phyloP scores from a whole-genome alignment of 192 early-diverging fungal species.

The Coemansia sp. region DNA sequence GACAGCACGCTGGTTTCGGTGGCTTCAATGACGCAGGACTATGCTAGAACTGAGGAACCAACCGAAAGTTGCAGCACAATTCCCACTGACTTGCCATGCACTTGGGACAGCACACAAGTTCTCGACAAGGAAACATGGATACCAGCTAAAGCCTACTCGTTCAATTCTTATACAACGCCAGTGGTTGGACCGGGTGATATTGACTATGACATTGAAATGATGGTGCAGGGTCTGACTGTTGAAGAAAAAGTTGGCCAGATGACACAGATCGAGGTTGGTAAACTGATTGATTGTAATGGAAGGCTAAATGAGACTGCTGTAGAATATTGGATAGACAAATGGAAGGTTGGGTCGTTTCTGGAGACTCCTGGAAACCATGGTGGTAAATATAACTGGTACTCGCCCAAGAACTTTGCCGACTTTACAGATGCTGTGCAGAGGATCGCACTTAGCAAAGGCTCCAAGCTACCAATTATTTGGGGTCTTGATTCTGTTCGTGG shows the following conservation, averaged over 20 bases:
- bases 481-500: constrained; percentile 67
- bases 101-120: too few species aligned
- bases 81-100: too few species aligned
- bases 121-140: too few species aligned
- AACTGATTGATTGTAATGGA: constrained; percentile 58
- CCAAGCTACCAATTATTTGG: constrained; percentile 61
- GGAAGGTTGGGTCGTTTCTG: constrained; percentile 62
- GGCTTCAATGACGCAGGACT: too few species aligned
- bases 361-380: constrained; percentile 61
- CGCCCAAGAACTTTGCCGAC: constrained; percentile 50
- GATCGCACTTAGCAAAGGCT: constrained; percentile 52
- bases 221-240: constrained; percentile 52
- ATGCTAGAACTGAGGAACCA: too few species aligned
- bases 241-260: constrained; percentile 66
- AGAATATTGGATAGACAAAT: constrained; percentile 57
- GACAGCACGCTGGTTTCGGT: too few species aligned
- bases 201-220: constrained; percentile 53
- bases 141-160: too few species aligned
- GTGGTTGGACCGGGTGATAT: too few species aligned
- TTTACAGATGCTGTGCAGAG: constrained; percentile 56
- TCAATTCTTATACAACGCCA: too few species aligned
- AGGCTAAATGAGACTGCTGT: constrained; percentile 55
- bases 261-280: constrained; percentile 59
- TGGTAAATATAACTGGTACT: constrained; percentile 55
- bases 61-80: too few species aligned